A percentile compares a stretch with the other conserved stretches of the same genome.
phyloP scores from a whole-genome alignment of 305 asterid species.

The Petunia hybrid region DNA sequence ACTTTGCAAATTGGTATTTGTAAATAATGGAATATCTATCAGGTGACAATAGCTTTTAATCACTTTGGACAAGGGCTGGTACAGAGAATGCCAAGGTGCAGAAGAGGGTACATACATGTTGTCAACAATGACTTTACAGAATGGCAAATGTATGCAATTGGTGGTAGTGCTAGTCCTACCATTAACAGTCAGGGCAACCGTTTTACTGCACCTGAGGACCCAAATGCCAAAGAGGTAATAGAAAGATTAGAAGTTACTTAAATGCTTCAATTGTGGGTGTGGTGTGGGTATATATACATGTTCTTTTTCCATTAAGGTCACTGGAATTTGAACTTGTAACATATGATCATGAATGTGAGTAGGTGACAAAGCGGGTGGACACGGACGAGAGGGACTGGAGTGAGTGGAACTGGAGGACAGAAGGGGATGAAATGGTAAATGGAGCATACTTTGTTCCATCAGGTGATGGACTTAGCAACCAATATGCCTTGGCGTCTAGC shows the following conservation, averaged over 20 bases:
- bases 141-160: slow-evolving; percentile 79
- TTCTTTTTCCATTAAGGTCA: background rate
- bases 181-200: slow-evolving; percentile 75
- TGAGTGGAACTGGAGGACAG: slow-evolving; percentile 77
- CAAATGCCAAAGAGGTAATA: slow-evolving; percentile 69
- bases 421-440: slow-evolving; percentile 69
- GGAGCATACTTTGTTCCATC: slow-evolving; percentile 86
- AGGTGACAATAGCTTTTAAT: slow-evolving; percentile 73
- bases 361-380: slow-evolving; percentile 74
- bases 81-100: slow-evolving; percentile 78
- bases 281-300: background rate
- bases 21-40: background rate
- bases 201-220: slow-evolving; percentile 59
- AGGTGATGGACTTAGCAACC: slow-evolving; percentile 60
- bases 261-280: background rate
- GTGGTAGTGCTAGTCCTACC: slow-evolving; percentile 72
- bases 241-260: background rate
- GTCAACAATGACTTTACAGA: slow-evolving; percentile 69
- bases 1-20: background rate
- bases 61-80: slow-evolving; percentile 67
- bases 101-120: slow-evolving; percentile 72
- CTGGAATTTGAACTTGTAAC: background rate
- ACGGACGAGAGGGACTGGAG: slow-evolving; percentile 64
- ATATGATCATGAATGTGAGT: background rate
- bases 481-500: slow-evolving; percentile 59